phyloP scores from a whole-genome alignment of 768 basidiomycete genomes.

The Tricholoma sp. region DNA sequence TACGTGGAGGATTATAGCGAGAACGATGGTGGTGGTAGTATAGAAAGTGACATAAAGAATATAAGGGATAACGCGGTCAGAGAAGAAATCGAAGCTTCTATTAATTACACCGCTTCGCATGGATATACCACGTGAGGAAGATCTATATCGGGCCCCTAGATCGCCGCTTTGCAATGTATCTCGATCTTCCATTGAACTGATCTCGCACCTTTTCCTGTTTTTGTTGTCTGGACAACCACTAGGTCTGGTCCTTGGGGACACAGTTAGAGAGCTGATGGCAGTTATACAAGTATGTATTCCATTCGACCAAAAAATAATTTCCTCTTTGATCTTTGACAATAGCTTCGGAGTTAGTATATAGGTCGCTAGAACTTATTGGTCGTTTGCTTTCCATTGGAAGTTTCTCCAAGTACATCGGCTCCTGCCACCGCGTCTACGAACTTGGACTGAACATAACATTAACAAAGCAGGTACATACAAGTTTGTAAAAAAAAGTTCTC shows the following conservation, averaged over 20 bases:
- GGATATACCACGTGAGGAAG: conserved; percentile 17
- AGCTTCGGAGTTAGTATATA: background rate
- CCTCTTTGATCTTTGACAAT: no score
- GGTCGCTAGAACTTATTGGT: conserved; percentile 7
- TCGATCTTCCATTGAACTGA: background rate
- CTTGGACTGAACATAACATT: no score
- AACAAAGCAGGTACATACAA: background rate
- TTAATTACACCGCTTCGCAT: conserved; percentile 11
- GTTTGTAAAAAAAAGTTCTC: background rate
- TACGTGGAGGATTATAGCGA: conserved; percentile 15
- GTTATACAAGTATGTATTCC: no score
- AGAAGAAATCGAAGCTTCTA: conserved; percentile 21
- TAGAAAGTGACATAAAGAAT: conserved; percentile 18
- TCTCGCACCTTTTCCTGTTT: conserved; percentile 1
- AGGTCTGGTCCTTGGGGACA: background rate
- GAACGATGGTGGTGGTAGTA: conserved; percentile 8
- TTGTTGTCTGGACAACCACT: conserved; percentile 10
- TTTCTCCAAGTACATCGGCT: conserved; percentile 16
- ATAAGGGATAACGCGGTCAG: conserved; percentile 11
- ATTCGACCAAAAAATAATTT: no score
- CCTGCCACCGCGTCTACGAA: conserved; percentile 8
- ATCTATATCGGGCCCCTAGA: conserved; percentile 17
- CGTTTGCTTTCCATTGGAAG: conserved; percentile 13
- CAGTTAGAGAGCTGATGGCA: no score
- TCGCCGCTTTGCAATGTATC: conserved; percentile 5